Base-by-base conservation (phyloP, 495 filamentous ascomycete genomes). In the Cryomyces antarcticus region DNA sequence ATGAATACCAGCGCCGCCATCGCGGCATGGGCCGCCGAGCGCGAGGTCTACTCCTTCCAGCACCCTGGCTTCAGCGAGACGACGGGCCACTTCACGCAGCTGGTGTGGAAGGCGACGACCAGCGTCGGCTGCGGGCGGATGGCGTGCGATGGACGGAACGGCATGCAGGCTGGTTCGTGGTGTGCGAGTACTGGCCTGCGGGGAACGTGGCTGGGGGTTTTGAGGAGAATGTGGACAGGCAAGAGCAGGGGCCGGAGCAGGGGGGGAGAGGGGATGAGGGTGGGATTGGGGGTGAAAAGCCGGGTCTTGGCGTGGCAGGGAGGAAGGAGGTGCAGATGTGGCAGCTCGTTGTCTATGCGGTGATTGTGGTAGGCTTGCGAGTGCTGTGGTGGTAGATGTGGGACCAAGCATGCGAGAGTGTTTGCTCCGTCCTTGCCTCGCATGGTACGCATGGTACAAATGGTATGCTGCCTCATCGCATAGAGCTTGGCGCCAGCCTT, bases 31-130 rank as follows among this genome's bases (percentile, higher is more conserved):
- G 80, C 69, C 9, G 50, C 72, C 47, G 83, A 89, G 58, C 46
- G 68, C 9, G 41, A 48, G 0, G 29, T 59, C 5, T 88, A 85
- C 50, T 54, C 83, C 47, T 84, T 69, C 57, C 9, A 50, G 0
- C 51, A 61, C 4, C 64, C 69, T 0, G 66, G 63, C 0, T 86
- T 80, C 55, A 60, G 47, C 6, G 67, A 80, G 46, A 50, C 59
- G 12, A 85, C 82, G n/a, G 83, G 82, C 0, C 82, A 92, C 59
- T 92, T 84, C 57, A 84, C 82, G 28, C 82, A 87, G 63, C 55
- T 92, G 37, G 81, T 88, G 1, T 92, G 83, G 83, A 73, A 70
- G 56, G 61, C 64, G 31, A 85, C 80, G 7, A 77, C 58, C 13
- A 58, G 66, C 37, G 71, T 86, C 0, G 83, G 83, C 6, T 92